These are phyloP conservation scores for Sarocladium oryzae DNA, from an alignment of 2,329 filamentous ascomycete species.

Conservation along the genomic window DNA sequence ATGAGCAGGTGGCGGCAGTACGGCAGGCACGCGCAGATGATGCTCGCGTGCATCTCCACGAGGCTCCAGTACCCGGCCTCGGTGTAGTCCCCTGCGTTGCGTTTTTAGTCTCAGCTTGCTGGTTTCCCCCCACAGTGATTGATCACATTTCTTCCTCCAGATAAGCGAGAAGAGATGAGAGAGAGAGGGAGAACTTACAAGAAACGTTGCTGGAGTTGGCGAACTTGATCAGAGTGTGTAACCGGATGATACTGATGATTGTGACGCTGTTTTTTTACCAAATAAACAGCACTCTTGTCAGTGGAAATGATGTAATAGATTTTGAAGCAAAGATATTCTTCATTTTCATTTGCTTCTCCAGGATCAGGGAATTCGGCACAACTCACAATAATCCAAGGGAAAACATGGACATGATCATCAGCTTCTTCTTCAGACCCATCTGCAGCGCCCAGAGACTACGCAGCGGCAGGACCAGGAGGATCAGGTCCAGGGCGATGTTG, in stretches of 20 bases:
- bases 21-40: constrained; percentile 25
- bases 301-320: no score
- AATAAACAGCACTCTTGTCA: no score
- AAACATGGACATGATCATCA: constrained; percentile 36
- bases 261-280: constrained; percentile 15
- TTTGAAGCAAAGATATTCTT: no score
- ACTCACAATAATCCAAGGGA: constrained; percentile 32
- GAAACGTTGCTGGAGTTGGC: constrained; percentile 18
- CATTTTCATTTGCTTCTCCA: no score
- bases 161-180: no score
- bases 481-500: constrained; percentile 41
- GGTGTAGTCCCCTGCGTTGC: constrained; percentile 17
- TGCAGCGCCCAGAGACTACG: constrained; percentile 28
- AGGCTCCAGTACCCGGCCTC: constrained; percentile 21
- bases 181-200: constrained; percentile 11
- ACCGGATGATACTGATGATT: constrained; percentile 17
- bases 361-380: neutral
- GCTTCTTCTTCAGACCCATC: constrained; percentile 33
- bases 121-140: no score
- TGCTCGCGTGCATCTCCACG: constrained; percentile 23
- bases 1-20: constrained; percentile 4
- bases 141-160: no score
- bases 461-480: constrained; percentile 39
- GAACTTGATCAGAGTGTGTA: constrained; percentile 17
- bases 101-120: no score